Conservation (phyloP, 768 basidiomycete species). For the Zangia roseola region DNA sequence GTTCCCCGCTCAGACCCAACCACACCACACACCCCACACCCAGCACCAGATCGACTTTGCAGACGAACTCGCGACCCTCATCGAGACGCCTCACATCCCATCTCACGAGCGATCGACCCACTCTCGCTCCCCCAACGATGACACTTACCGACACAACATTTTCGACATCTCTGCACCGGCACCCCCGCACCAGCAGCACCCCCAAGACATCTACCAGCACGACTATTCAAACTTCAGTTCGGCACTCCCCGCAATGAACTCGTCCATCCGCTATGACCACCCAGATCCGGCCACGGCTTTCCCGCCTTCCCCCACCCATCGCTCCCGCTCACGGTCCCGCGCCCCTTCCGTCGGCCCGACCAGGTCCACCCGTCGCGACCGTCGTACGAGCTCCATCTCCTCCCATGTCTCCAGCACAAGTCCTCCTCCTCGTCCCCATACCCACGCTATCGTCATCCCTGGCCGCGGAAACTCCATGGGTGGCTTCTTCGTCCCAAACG, state of each 20-base stretch:
- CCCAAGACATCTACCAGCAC: conserved; percentile 29
- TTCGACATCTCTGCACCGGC: conserved; percentile 59
- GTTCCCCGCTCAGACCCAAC: conserved; percentile 35
- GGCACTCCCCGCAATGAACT: conserved; percentile 50
- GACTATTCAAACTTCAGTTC: conserved; percentile 46
- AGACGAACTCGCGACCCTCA: conserved; percentile 67
- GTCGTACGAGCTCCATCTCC: conserved; percentile 61
- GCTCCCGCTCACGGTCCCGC: conserved; percentile 47
- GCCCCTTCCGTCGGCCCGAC: conserved; percentile 47
- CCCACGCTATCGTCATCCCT: conserved; percentile 74
- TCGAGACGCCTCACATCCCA: conserved; percentile 35
- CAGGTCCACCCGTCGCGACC: conserved; percentile 46
- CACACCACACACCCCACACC: background rate
- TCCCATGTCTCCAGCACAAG: conserved; percentile 53
- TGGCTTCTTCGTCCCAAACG: conserved; percentile 31
- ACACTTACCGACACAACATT: conserved; percentile 53
- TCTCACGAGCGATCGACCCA: conserved; percentile 47
- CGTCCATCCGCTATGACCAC: conserved; percentile 50
- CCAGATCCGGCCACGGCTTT: conserved; percentile 30
- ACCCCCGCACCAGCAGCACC: conserved; percentile 31
- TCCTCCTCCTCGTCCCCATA: conserved; percentile 45
- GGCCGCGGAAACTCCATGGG: conserved; percentile 34
- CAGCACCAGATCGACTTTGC: conserved; percentile 50
- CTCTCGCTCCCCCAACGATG: conserved; percentile 38
- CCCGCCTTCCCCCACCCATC: conserved; percentile 32